A percentile compares a stretch with the other conserved stretches of the same genome.
Conservation (phyloP, 1,284 basidiomycete genomes). For the Papiliotrema nemorosa region DNA sequence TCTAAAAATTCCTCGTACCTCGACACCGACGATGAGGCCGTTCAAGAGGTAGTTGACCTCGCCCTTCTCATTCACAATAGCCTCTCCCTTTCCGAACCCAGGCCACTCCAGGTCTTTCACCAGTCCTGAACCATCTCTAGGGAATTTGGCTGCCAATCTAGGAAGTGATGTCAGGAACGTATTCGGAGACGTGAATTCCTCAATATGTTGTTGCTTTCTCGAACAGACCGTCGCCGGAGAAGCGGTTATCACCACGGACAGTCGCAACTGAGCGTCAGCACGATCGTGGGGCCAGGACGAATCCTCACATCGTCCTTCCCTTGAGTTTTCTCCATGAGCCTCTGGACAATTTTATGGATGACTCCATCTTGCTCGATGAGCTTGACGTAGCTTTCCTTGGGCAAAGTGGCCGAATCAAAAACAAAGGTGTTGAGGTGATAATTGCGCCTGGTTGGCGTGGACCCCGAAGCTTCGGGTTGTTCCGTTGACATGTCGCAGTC, state of each 20-base stretch:
- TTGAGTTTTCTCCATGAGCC: conserved; percentile 43
- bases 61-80: conserved; percentile 1
- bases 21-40: background rate
- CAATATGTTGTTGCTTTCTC: conserved; percentile 4
- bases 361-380: conserved; percentile 38
- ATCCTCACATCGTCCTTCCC: conserved; percentile 30
- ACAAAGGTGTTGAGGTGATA: conserved; percentile 34
- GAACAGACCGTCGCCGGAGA: background rate
- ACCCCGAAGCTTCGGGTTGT: conserved; percentile 37
- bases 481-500: background rate
- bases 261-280: conserved; percentile 6
- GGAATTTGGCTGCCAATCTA: conserved; percentile 16
- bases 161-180: conserved; percentile 37
- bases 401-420: conserved; percentile 32
- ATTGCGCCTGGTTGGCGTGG: conserved; percentile 11
- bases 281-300: background rate
- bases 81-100: conserved; percentile 3
- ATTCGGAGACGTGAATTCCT: conserved; percentile 27
- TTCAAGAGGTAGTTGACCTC: background rate
- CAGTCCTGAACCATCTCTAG: conserved; percentile 5
- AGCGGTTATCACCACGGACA: conserved; percentile 17
- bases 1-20: background rate
- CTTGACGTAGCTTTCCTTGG: conserved; percentile 29
- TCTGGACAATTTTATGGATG: conserved; percentile 38
- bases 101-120: conserved; percentile 13